A percentile compares a stretch with the other conserved stretches of the same genome.
phyloP scores from a whole-genome alignment of 192 early-diverging fungal species.

The Gigaspora rosea region DNA sequence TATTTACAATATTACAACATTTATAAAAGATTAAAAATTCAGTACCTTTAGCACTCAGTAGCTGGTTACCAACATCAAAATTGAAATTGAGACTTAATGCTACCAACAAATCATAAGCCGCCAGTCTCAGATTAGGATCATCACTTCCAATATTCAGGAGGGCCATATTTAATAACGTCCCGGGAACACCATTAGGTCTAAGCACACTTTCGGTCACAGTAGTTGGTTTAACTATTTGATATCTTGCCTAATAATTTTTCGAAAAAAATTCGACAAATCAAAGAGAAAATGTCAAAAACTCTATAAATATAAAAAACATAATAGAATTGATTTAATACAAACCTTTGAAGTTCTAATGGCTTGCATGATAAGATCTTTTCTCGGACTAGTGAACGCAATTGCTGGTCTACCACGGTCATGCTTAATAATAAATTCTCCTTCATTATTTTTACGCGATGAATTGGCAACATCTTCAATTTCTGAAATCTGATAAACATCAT shows the following conservation, averaged over 20 bases:
- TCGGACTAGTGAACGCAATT: conserved; percentile 71
- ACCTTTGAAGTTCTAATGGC: neutral
- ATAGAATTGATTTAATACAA: no score
- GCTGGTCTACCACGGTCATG: conserved; percentile 67
- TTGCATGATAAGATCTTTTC: conserved; percentile 64
- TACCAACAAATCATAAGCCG: conserved; percentile 88
- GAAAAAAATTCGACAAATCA: neutral
- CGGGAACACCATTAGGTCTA: conserved; percentile 86
- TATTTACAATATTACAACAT: neutral
- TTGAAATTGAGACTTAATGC: conserved; percentile 79
- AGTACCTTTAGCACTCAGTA: conserved; percentile 71
- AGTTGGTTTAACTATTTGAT: conserved; percentile 63
- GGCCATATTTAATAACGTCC: conserved; percentile 89
- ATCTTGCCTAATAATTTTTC: conserved; percentile 53
- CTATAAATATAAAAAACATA: no score
- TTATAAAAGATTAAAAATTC: neutral
- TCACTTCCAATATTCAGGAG: conserved; percentile 84
- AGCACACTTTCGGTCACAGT: conserved; percentile 69
- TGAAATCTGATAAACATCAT: conserved; percentile 85
- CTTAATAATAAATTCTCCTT: conserved; percentile 77
- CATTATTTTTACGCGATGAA: conserved; percentile 54
- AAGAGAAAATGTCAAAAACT: no score
- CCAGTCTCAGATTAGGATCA: conserved; percentile 77
- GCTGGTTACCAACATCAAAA: conserved; percentile 80
- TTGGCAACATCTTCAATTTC: conserved; percentile 73